phyloP scores from a whole-genome alignment of 176 grass and related monocot species.

The Panicum miliaceum region DNA sequence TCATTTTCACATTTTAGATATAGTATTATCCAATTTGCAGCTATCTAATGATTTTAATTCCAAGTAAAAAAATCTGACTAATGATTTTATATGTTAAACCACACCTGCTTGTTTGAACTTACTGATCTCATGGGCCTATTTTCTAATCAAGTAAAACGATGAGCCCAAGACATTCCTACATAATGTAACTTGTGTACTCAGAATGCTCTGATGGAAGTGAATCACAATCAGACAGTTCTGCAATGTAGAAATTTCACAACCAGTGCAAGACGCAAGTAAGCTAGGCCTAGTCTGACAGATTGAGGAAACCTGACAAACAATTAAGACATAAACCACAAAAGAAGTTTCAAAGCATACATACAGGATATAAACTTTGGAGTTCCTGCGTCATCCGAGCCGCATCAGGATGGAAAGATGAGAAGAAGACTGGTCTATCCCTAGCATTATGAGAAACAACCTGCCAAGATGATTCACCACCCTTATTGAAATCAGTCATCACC shows the following conservation, averaged over 20 bases:
- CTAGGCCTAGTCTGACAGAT: background rate
- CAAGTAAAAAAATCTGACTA: background rate
- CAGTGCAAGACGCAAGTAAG: background rate
- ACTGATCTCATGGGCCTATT: background rate
- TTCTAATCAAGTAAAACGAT: background rate
- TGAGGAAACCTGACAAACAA: background rate
- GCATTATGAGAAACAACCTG: constrained; percentile 74
- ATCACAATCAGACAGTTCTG: background rate
- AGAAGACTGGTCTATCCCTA: constrained; percentile 71
- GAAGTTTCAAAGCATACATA: constrained; percentile 49
- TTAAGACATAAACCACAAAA: background rate
- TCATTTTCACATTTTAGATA: background rate
- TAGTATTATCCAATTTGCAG: constrained; percentile 1
- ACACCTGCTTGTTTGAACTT: background rate
- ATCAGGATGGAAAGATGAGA: constrained; percentile 93
- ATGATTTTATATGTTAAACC: background rate
- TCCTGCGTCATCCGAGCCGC: constrained; percentile 57
- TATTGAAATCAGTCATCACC: constrained; percentile 22
- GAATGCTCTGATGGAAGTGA: background rate
- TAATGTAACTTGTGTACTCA: background rate
- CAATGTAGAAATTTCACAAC: background rate
- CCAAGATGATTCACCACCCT: constrained; percentile 2
- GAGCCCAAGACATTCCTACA: background rate
- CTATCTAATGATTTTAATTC: background rate
- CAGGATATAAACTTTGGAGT: constrained; percentile 78